Conservation (phyloP, 1,284 basidiomycete species). For the Marasmius sp. region DNA sequence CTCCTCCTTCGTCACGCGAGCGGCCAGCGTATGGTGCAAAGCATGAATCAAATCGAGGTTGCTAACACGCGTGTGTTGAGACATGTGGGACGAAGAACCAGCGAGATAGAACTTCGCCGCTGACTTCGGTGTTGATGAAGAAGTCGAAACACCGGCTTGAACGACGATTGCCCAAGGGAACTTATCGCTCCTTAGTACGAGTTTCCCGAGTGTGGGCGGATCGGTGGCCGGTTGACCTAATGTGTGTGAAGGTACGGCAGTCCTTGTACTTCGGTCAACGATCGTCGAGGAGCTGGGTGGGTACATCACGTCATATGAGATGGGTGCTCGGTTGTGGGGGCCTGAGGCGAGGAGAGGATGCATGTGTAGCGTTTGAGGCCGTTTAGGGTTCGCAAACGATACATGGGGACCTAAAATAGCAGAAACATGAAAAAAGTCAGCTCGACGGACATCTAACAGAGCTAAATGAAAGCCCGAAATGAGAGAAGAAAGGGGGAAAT, state of each 20-base stretch:
- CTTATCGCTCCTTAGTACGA: conserved; percentile 56
- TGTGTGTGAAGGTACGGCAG: conserved; percentile 54
- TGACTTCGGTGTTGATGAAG: conserved; percentile 22
- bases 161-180: conserved; percentile 64
- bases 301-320: conserved; percentile 60
- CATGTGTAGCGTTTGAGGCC: conserved; percentile 48
- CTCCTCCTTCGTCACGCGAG: conserved; percentile 60
- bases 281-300: conserved; percentile 59
- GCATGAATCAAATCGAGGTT: conserved; percentile 65
- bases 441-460: too few species aligned
- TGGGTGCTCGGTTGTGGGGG: conserved; percentile 52
- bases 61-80: conserved; percentile 40
- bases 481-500: background rate
- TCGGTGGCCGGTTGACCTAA: conserved; percentile 66
- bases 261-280: conserved; percentile 52
- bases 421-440: background rate
- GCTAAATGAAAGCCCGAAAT: too few species aligned
- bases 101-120: conserved; percentile 21
- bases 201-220: conserved; percentile 48
- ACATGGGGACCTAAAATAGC: conserved; percentile 38
- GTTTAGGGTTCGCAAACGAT: conserved; percentile 38
- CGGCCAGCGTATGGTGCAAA: conserved; percentile 53
- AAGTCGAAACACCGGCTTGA: conserved; percentile 19
- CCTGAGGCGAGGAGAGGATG: conserved; percentile 61
- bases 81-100: conserved; percentile 28